Evolutionary conservation across 2,329 filamentous ascomycete genomes (phyloP), one percentile per base, ranked within the genome.

Genomic region (Botrytis deweyae): DNA sequence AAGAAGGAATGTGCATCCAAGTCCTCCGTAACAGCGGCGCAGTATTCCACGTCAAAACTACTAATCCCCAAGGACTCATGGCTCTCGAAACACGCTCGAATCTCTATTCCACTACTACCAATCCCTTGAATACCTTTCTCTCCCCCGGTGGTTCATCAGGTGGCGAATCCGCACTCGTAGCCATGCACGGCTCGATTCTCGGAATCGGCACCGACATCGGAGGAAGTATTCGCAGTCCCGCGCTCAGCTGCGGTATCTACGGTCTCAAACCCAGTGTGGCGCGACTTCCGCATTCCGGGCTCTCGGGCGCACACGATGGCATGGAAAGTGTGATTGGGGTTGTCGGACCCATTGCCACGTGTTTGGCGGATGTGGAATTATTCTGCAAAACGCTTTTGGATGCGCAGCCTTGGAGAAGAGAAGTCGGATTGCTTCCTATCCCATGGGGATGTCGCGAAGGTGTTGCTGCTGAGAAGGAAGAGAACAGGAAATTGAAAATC

Each of bases 91-190:
- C 76, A 10, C 61, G 61, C 3, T 84, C 84, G 76, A 82, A 83
- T 66, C 78, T 84, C 42, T 82, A 81, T 72, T 82, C 82, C 3
- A 79, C 81, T 22, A 82, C 80, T 0, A 76, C 90, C 44, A 91
- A 91, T 76, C 89, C 90, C 0, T 80, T 85, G 36, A 90, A 90
- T 72, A 83, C 86, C 6, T 82, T 83, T 25, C 83, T 88, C 36
- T 89, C 88, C 0, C 86, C 87, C 0, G 90, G 90, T 9, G 90
- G 90, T 5, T 87, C 85, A 10, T 88, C 87, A 0, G 90, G 90
- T 18, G 90, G 90, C 12, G 89, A 91, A 79, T 88, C 85, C 0
- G 87, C 86, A 0, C 81, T 91, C 6, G 77, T 91, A 25, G 86
- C 86, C 10, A 85, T 91, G 82, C 84, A 84, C 36, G 76, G 76